phyloP scores from a whole-genome alignment of 306 rosid genomes.

The Mucuna pruriens region DNA sequence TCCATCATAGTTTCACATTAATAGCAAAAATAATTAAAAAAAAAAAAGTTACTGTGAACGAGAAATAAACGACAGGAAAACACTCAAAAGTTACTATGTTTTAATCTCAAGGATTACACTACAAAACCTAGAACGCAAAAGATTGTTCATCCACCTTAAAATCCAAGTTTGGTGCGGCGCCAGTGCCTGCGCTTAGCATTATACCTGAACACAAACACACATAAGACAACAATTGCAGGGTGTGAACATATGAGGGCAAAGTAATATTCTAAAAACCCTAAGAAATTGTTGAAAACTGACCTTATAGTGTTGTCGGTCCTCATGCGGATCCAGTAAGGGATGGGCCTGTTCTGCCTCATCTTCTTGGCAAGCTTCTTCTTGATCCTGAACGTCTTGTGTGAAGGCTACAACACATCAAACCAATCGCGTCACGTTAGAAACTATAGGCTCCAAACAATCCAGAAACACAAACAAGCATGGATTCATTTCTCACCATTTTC shows the following conservation, averaged over 20 bases:
- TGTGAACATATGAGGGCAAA: background rate
- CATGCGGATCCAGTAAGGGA: constrained; percentile 86
- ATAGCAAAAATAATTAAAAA: background rate
- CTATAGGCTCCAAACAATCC: background rate
- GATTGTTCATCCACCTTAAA: constrained; percentile 44
- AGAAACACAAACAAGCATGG: background rate
- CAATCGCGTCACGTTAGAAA: background rate
- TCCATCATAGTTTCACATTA: background rate
- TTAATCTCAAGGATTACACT: background rate
- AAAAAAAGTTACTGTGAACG: background rate
- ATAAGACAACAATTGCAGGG: background rate
- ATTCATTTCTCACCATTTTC: constrained; percentile 52
- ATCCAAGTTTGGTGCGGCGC: constrained; percentile 94
- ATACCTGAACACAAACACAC: constrained; percentile 50
- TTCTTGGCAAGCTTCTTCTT: constrained; percentile 95
- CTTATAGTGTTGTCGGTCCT: constrained; percentile 88
- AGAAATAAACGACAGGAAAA: background rate
- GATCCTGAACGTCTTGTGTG: constrained; percentile 86
- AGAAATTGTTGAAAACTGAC: constrained; percentile 21
- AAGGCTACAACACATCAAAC: constrained; percentile 58
- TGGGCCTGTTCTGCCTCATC: constrained; percentile 95
- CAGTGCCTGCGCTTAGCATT: constrained; percentile 94
- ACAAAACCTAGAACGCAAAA: background rate
- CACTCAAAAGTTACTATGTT: constrained; percentile 10
- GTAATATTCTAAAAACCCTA: background rate